Evolutionary conservation across 768 basidiomycete species (phyloP), one percentile per base, ranked within the genome.

Genomic region (Hygrocybe coccinea): DNA sequence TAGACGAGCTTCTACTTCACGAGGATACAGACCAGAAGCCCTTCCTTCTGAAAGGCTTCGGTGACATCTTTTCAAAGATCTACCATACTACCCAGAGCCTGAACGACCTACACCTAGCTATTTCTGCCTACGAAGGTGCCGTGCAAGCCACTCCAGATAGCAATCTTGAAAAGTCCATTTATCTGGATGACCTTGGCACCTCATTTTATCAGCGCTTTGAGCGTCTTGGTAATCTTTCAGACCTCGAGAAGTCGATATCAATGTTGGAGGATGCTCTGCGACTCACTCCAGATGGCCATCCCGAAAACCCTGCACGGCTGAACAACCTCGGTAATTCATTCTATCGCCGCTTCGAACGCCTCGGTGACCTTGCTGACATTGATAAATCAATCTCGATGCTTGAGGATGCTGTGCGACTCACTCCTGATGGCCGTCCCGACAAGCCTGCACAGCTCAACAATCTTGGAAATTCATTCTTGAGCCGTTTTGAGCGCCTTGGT

Each of bases 141-240:
- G 10, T 46, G 15, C n/a, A 10, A 8, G 8, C 44, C 7, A 54
- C 56, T 25, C 46, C 52, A 21, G 25, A 52, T 19, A 46, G 45
- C 11, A 35, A 53, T 19, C 41, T 56, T 17, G 44, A 44, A 9
- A 19, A 24, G 46, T 49, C 56, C 22, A 14, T n/a, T 8, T 25
- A 24, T 45, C 55, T 56, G 33, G 38, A 47, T 21, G 46, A 52
- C 43, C 54, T 55, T 48, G 56, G 56, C 29, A 51, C 7, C 29
- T 38, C 50, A 8, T 50, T 56, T 25, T 14, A 17, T 3, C 1
- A 19, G 8, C 56, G 59, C 14, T 57, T 48, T 54, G 2, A 53
- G 24, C 35, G 29, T 5, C 49, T 52, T 6, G 45, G 39, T 19
- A 48, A 46, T 6, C 25, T 51, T 15, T 22, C 2, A 22, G 58